phyloP scores from a whole-genome alignment of 73 alveolate species.

The Symbiodinium pilosum region DNA sequence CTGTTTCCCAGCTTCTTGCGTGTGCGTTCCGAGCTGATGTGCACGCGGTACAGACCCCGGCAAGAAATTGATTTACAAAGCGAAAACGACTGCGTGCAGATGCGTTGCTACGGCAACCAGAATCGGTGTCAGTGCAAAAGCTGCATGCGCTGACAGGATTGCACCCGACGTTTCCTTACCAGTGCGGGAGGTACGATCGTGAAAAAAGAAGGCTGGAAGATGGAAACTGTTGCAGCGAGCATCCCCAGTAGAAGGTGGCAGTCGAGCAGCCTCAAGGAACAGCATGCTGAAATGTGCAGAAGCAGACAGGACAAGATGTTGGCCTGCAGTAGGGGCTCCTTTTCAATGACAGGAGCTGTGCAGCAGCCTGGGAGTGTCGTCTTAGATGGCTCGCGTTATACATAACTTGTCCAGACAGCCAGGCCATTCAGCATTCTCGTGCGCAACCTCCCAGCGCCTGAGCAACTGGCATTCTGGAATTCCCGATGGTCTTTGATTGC shows the following conservation, averaged over 20 bases:
- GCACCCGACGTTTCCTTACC: conserved; percentile 51
- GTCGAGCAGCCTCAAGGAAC: background rate
- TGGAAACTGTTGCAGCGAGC: background rate
- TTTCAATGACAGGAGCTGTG: background rate
- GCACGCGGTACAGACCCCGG: too few relatives aligned
- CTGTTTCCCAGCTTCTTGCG: background rate
- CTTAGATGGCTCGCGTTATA: too few relatives aligned
- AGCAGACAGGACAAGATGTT: background rate
- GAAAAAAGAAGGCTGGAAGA: background rate
- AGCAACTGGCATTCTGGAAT: too few relatives aligned
- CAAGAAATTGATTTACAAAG: background rate
- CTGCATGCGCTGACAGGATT: background rate
- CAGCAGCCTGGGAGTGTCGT: too few relatives aligned
- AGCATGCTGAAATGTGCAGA: background rate
- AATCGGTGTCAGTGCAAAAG: background rate
- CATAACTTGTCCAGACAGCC: too few relatives aligned
- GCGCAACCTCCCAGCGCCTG: too few relatives aligned
- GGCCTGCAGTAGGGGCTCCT: background rate
- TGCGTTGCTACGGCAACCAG: background rate
- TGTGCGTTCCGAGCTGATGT: background rate
- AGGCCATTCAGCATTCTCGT: too few relatives aligned
- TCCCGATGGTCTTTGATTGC: too few relatives aligned
- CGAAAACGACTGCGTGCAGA: background rate
- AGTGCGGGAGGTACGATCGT: background rate
- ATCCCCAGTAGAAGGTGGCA: background rate